Evolutionary conservation across 495 filamentous ascomycete genomes (phyloP), one percentile per base, ranked within the genome.

Genomic region (Aeminium ludgeri): DNA sequence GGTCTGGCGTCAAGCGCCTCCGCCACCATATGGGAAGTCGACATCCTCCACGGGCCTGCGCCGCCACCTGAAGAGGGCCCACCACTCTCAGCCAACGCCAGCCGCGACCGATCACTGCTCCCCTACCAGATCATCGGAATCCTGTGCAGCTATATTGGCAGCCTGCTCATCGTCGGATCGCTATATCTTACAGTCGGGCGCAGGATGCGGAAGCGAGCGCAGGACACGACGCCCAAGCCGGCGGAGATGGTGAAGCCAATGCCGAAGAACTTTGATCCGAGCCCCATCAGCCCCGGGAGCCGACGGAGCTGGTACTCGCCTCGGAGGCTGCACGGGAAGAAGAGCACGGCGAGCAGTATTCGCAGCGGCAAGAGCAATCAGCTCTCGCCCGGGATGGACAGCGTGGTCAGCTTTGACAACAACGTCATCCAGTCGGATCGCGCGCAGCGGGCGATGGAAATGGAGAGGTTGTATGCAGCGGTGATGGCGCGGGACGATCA

Each of bases 381-480:
- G 10, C 30, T 27, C 8, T 57, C 54, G 41, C 61, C 61, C 5
- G 52, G 40, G 17, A 40, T 51, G 20, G 43, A 54, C 47, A 75
- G 69, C 41, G 64, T 72, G 39, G 58, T 64, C 20, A 75, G 70
- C 10, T 75, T 93, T 40, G 86, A 95, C 57, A 72, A 76, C 39
- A 69, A 69, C 32, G 71, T 91, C 20, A 69, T 93, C 20, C 70
- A 76, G 28, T 65, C 67, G 43, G 82, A 93, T 61, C 72, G 70
- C 46, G 71, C 67, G 46, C 70, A 74, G 57, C 73, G 78, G 54
- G 76, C 86, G 55, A 65, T 72, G 44, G 77, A 92, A 55, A 75
- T 95, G 62, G 84, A 89, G 55, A 76, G 82, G 57, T 73, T 95
- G 51, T 95, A 95, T 55, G 82, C 74, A 36, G 78, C 85, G 33